phyloP scores from a whole-genome alignment of 225 moss, liverwort and hornwort genomes.

The Bryum argenteum region DNA sequence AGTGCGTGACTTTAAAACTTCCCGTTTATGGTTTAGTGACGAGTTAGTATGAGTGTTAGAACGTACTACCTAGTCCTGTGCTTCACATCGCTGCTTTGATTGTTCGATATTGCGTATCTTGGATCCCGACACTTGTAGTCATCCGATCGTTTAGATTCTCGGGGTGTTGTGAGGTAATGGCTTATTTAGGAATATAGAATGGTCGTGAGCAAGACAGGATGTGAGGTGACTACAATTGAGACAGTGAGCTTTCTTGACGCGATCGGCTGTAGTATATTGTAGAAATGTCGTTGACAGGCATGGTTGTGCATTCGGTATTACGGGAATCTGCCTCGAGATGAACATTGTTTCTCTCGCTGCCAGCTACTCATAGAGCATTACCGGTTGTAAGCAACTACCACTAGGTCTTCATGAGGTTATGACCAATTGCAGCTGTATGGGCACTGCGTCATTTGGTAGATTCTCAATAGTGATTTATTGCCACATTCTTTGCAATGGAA shows the following conservation, averaged over 20 bases:
- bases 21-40: neutral
- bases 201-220: neutral
- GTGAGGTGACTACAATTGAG: neutral
- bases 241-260: neutral
- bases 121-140: neutral
- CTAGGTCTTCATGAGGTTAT: neutral
- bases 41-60: neutral
- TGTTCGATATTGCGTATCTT: neutral
- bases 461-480: neutral
- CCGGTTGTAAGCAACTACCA: neutral
- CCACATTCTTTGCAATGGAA: neutral
- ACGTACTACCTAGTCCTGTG: neutral
- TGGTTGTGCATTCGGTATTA: slow-evolving; percentile 2
- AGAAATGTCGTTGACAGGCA: neutral
- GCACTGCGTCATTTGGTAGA: neutral
- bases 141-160: neutral
- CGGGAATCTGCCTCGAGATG: neutral
- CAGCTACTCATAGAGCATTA: neutral
- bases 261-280: neutral
- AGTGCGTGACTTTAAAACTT: neutral
- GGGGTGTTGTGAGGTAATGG: neutral
- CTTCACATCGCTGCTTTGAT: neutral
- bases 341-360: neutral
- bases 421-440: neutral
- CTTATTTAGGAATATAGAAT: neutral